Conservation (phyloP, 352 stramenopile species). For the Peronospora belbahrii region DNA sequence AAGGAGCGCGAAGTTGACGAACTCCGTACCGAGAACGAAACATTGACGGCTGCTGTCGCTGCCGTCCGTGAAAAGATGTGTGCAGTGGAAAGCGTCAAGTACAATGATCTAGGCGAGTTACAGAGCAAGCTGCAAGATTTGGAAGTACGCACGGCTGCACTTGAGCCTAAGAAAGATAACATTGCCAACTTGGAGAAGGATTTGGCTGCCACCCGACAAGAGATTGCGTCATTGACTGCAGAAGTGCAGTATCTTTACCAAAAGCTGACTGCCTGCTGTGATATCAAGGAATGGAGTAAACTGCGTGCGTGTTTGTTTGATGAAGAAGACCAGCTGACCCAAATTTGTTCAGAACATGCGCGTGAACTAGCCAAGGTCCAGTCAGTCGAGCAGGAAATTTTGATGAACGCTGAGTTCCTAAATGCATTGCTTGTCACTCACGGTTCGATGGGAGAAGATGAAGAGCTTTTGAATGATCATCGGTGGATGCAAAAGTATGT, state of each 20-base stretch:
- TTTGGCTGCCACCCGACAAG: slow-evolving; percentile 37
- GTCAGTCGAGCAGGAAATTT: slow-evolving; percentile 43
- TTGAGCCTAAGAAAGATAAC: slow-evolving; percentile 27
- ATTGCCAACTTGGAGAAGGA: slow-evolving; percentile 32
- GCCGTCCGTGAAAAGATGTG: slow-evolving; percentile 40
- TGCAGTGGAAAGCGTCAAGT: slow-evolving; percentile 33
- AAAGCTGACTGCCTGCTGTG: slow-evolving; percentile 47
- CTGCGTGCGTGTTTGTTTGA: slow-evolving; percentile 36
- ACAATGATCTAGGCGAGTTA: slow-evolving; percentile 32
- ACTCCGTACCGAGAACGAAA: slow-evolving; percentile 39
- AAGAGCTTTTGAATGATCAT: slow-evolving; percentile 17
- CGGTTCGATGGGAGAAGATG: slow-evolving; percentile 19
- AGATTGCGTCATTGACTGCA: slow-evolving; percentile 33
- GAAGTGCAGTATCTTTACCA: slow-evolving; percentile 43
- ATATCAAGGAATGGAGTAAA: slow-evolving; percentile 53
- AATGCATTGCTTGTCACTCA: slow-evolving; percentile 35
- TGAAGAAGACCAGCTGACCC: slow-evolving; percentile 37
- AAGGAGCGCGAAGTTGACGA: slow-evolving; percentile 36
- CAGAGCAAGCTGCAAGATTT: slow-evolving; percentile 30
- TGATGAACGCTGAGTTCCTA: slow-evolving; percentile 59
- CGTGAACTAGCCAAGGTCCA: slow-evolving; percentile 34
- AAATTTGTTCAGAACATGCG: slow-evolving; percentile 22
- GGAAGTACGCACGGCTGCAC: slow-evolving; percentile 28
- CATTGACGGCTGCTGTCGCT: slow-evolving; percentile 26
- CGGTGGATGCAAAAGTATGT: slow-evolving; percentile 48